Conservation (phyloP, 2,329 filamentous ascomycete species). For the Thyridium curvatum region DNA sequence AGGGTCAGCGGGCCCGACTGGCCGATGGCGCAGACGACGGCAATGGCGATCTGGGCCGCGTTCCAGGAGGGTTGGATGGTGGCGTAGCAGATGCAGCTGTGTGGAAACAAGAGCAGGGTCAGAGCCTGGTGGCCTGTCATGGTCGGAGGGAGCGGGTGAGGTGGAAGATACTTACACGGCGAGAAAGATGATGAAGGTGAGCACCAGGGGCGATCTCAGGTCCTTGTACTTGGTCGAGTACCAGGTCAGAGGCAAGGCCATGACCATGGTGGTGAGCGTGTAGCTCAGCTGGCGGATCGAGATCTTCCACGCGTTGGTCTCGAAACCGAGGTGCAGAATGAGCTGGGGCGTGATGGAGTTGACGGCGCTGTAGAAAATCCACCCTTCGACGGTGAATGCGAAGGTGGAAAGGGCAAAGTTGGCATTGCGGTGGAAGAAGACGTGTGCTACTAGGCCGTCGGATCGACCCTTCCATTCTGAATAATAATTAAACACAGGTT, state of each 20-base stretch:
- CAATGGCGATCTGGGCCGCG: constrained; percentile 34
- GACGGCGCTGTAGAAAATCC: constrained; percentile 48
- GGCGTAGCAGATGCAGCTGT: constrained; percentile 34
- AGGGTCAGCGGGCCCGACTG: constrained; percentile 39
- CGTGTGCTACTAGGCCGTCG: constrained; percentile 46
- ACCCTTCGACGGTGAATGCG: constrained; percentile 49
- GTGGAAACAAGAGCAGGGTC: too few species aligned
- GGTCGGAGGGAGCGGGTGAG: too few species aligned
- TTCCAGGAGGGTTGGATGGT: constrained; percentile 32
- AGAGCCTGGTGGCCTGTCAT: too few species aligned
- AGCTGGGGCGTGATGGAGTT: constrained; percentile 41
- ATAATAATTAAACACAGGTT: not conserved
- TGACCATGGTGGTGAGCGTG: constrained; percentile 29
- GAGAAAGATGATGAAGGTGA: constrained; percentile 38
- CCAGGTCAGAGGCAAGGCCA: constrained; percentile 30
- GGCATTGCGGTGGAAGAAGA: constrained; percentile 43
- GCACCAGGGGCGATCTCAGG: constrained; percentile 34
- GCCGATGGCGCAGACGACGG: constrained; percentile 36
- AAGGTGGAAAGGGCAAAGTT: constrained; percentile 48
- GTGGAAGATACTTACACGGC: constrained; percentile 32
- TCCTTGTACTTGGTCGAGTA: constrained; percentile 42
- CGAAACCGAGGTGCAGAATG: constrained; percentile 38
- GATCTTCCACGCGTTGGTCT: constrained; percentile 35
- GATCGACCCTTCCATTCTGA: constrained; percentile 48
- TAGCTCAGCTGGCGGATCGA: constrained; percentile 38